These are phyloP conservation scores for Cystobasidium tubakii DNA, from an alignment of 768 basidiomycete genomes.

Conservation along the genomic window DNA sequence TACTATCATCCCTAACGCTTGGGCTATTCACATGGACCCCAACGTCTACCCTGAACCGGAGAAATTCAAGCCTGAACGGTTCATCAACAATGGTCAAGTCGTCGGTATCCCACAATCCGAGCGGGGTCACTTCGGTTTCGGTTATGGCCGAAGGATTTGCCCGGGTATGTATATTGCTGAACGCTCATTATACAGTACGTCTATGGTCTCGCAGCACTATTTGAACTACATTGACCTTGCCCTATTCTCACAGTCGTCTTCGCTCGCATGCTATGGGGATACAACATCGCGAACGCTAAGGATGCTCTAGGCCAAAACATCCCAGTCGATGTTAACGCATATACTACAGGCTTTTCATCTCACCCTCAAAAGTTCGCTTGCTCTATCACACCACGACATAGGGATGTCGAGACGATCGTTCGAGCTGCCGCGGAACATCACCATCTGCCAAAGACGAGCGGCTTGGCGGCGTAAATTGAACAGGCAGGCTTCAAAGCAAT, in stretches of 20 bases:
- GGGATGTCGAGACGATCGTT: constrained; percentile 2
- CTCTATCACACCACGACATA: constrained; percentile 27
- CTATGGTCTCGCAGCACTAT: not conserved
- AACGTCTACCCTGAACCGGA: constrained; percentile 51
- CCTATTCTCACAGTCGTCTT: constrained; percentile 28
- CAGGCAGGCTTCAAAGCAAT: too few species aligned
- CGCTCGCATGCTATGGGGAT: constrained; percentile 33
- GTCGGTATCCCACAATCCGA: constrained; percentile 18
- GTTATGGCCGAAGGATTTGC: constrained; percentile 30
- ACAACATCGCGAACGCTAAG: constrained; percentile 34
- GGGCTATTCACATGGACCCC: constrained; percentile 67
- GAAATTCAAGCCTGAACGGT: constrained; percentile 46
- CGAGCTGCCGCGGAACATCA: constrained; percentile 23
- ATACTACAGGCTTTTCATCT: constrained; percentile 33
- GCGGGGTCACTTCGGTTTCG: constrained; percentile 35
- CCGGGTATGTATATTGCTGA: constrained; percentile 36
- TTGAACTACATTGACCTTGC: not conserved
- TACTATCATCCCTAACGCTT: constrained; percentile 49
- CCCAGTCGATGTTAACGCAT: constrained; percentile 39
- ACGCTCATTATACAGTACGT: constrained; percentile 27
- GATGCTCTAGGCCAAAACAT: constrained; percentile 37
- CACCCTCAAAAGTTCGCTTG: constrained; percentile 33
- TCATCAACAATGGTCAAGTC: constrained; percentile 21
- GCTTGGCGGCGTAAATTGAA: not conserved
- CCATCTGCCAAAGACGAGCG: constrained; percentile 27